Evolutionary conservation across 1,284 basidiomycete species (phyloP), one percentile per base, ranked within the genome.

Genomic region (Puccinia hordei): DNA sequence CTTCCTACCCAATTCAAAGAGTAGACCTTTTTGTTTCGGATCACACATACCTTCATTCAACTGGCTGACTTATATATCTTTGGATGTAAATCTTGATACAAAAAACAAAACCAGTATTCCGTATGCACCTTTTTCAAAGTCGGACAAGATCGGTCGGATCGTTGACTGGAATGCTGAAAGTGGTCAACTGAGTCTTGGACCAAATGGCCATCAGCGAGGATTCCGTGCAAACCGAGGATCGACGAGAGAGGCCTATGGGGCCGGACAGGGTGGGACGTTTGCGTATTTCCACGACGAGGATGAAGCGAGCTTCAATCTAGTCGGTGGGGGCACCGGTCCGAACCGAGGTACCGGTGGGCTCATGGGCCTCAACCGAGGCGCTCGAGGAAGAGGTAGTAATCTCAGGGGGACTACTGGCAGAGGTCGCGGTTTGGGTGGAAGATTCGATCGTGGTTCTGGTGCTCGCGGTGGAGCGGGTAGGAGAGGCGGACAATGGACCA

Each of bases 231-330:
- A 83, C 83, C 81, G 76, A 78, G 82, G 81, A 79, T 73, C 82
- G 78, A 55, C 84, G 30, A 85, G 87, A 76, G 87, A 88, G 81
- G 87, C 87, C 8, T 87, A 87, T 82, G 87, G 87, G 57, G 87
- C 87, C 10, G 82, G 82, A 19, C 83, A 85, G 15, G 94, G 93
- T 82, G 92, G 92, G 35, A 83, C 83, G 55, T 91, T 92, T 85
- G 93, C 94, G 38, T 98, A 98, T 87, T 95, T 96, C 88, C 95
- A 98, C 87, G 95, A 93, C 82, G 96, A 99, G 87, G 96, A 99
- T 86, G 97, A 99, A 87, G 93, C 94, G 38, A 93, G 91, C 81
- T 99, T 99, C 90, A 96, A 93, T 63, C 89, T 99, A 73, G 97
- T 99, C 78, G 95, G 98, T 86, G 95, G 91, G 86, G 93, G 73